Evolutionary conservation across 495 filamentous ascomycete genomes (phyloP), one percentile per base, ranked within the genome.

Genomic region (Neurospora terricola): DNA sequence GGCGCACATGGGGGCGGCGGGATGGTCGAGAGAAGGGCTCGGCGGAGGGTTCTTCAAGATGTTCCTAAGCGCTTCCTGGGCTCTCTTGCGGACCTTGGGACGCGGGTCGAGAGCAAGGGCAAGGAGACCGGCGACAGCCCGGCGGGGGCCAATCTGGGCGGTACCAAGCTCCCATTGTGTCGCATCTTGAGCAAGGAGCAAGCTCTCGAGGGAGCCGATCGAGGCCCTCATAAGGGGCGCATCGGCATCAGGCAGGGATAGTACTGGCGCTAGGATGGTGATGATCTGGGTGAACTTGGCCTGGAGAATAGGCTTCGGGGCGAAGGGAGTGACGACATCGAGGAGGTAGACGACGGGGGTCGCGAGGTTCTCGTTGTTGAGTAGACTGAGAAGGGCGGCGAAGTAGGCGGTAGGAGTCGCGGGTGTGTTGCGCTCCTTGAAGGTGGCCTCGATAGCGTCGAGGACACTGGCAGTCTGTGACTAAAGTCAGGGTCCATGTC

Each of bases 211-310:
- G 79, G 92, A 94, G 69, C 96, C 96, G 78, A 98, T 94, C n/a
- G 94, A 95, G 1, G 94, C 89, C 75, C 91, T 85, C 48, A 98
- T 84, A 37, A 98, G 85, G 10, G 94, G 93, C 34, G 96, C 94
- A 81, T 97, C 96, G 62, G 93, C 92, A 76, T 96, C 93, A 23
- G 87, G 83, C 48, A 92, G 85, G 3, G 92, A 90, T 43, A 99
- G 82, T 8, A 93, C 90, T 2, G 96, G 94, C 9, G 92, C 94
- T 69, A 99, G 89, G 74, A 90, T 90, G 21, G 90, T 89, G 70
- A 99, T 89, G 76, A 99, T 98, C 80, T 97, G 92, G 14, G 91
- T 89, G 84, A 98, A 99, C 81, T 97, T 97, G 42, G 93, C 91
- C 71, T 93, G 90, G 38, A 99, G 90, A 38, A 99, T 88, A 21